Base-by-base conservation (phyloP, 2,329 filamentous ascomycete species). In the Pseudogymnoascus sp. region DNA sequence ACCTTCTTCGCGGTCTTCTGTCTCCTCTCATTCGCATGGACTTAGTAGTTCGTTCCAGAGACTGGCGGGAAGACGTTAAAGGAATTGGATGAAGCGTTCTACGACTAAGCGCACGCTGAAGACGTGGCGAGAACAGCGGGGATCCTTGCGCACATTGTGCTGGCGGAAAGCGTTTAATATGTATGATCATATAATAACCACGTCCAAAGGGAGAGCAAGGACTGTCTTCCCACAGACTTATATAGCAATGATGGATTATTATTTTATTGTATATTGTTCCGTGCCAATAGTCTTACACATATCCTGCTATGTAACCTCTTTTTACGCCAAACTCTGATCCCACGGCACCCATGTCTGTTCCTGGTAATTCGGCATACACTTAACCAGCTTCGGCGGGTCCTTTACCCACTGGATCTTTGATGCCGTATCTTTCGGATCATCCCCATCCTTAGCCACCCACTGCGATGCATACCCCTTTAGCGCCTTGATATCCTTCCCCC, bases 381-480 rank as follows among this genome's bases (percentile, higher is more conserved):
- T 63, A 4, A 63, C 62, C 34, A 37, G 21, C 18, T 37, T 61
- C n/a, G 62, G 62, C 60, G 53, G 62, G 8, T 61, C 40, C 16
- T 28, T 46, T 23, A 23, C 36, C 62, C 62, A 63, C 36, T 61
- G 34, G 14, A 63, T 25, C 23, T 31, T 60, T 1, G 6, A 12
- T 14, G 18, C 11, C 14, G 18, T 18, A 38, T 60, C 36, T 1
- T 38, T 38, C 11, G 21, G 36, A 14, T 62, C 60, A 25, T 62
- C 36, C 9, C 37, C 34, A 40, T 72, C 69, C 62, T 76, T 74
- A 0, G 64, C 62, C 0, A 66, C 70, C 69, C 72, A 76, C 6
- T 75, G 71, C 0, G 76, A 75, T 1, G 77, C 76, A 69, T 78
- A 83, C 0, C 84, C 83, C 68, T 82, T 83, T 2, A 75, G 64